Conservation (phyloP, 345 rosid genomes). For the Theobroma cacao region DNA sequence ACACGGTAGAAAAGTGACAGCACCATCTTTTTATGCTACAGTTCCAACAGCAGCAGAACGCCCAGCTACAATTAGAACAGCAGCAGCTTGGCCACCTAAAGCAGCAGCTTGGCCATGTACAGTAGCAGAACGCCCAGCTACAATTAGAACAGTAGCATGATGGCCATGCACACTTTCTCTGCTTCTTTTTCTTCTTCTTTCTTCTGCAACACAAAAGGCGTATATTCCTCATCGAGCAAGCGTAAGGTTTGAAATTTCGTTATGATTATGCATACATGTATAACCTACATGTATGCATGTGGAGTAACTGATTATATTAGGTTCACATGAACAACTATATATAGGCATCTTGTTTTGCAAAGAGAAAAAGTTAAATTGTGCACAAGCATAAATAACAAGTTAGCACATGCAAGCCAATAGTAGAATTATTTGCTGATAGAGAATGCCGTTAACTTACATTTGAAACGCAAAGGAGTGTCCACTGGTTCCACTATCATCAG, state of each 20-base stretch:
- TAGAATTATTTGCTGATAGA: neutral
- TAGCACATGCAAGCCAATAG: neutral
- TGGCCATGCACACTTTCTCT: constrained; percentile 35
- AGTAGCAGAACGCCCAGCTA: constrained; percentile 33
- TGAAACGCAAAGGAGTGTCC: constrained; percentile 64
- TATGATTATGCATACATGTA: neutral
- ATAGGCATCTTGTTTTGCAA: neutral
- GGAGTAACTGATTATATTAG: neutral
- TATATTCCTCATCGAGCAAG: constrained; percentile 21
- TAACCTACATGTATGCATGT: neutral
- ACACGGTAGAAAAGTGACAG: constrained; percentile 28
- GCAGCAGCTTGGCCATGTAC: constrained; percentile 24
- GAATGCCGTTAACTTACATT: constrained; percentile 40
- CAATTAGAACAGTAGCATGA: constrained; percentile 42
- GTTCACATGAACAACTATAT: constrained; percentile 3
- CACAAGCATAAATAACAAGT: neutral
- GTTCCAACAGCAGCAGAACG: constrained; percentile 43
- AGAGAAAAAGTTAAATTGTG: neutral
- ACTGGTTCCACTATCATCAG: constrained; percentile 43
- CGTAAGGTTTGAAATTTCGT: constrained; percentile 17
- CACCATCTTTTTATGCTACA: constrained; percentile 32
- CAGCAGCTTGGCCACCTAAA: constrained; percentile 23
- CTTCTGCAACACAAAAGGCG: constrained; percentile 20
- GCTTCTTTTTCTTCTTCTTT: constrained; percentile 9
- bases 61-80: constrained; percentile 35